phyloP scores from a whole-genome alignment of 83 land plant genomes.

The Isoetes engelmannii region DNA sequence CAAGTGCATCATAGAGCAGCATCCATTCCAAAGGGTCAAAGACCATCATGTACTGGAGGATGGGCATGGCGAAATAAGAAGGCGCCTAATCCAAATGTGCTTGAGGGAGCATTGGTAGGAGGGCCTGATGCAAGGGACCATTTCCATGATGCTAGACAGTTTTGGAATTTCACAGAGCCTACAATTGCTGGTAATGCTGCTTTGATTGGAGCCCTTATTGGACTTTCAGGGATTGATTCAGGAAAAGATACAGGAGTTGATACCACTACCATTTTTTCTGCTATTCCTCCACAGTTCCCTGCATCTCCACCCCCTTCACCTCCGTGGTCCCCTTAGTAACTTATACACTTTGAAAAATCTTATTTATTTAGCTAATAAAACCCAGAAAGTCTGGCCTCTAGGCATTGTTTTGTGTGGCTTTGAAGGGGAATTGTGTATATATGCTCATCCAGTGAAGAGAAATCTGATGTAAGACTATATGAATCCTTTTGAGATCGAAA shows the following conservation, averaged over 20 bases:
- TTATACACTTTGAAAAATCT: too few relatives aligned
- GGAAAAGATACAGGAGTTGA: constrained; percentile 41
- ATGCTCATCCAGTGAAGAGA: too few relatives aligned
- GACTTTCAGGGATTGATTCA: constrained; percentile 34
- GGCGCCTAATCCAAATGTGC: constrained; percentile 52
- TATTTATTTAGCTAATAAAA: too few relatives aligned
- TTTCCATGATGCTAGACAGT: constrained; percentile 47
- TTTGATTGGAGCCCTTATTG: constrained; percentile 60
- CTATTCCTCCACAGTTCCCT: constrained; percentile 57
- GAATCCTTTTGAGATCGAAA: too few relatives aligned
- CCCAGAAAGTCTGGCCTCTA: too few relatives aligned
- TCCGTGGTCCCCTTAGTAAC: constrained; percentile 57
- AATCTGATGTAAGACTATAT: too few relatives aligned
- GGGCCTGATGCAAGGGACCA: constrained; percentile 64
- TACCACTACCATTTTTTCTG: constrained; percentile 59
- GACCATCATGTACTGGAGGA: constrained; percentile 43
- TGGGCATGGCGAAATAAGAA: constrained; percentile 42
- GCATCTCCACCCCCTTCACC: constrained; percentile 63
- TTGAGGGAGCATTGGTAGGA: constrained; percentile 81
- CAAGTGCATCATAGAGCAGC: constrained; percentile 68
- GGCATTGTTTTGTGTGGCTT: too few relatives aligned
- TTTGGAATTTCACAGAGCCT: constrained; percentile 61
- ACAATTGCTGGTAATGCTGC: constrained; percentile 86
- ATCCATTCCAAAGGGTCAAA: constrained; percentile 45
- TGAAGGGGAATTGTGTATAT: too few relatives aligned